Evolutionary conservation across 2,329 filamentous ascomycete genomes (phyloP).

Genomic region (Colletotrichum phormii): DNA sequence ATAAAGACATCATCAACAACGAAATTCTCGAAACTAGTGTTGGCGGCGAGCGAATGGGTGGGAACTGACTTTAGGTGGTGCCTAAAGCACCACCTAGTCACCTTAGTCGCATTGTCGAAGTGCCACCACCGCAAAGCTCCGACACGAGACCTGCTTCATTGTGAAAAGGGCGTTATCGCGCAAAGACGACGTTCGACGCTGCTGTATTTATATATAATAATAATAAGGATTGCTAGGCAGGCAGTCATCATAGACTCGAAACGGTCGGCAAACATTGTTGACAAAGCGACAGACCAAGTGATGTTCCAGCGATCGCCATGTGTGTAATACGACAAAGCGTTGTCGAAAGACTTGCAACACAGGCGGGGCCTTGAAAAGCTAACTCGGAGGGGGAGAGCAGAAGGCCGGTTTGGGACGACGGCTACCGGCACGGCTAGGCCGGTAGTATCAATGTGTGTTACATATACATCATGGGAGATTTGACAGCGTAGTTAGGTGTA

Average conservation of each 20-base stretch:
- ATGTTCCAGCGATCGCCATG: neutral
- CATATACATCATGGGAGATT: no score
- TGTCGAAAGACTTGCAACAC: no score
- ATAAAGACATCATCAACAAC: conserved; percentile 56
- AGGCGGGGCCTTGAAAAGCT: no score
- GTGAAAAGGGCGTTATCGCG: conserved; percentile 1
- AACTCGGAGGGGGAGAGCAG: no score
- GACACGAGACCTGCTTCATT: neutral
- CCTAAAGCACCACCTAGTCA: no score
- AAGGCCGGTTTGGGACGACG: no score
- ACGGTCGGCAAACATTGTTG: neutral
- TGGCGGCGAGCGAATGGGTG: neutral
- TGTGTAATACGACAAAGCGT: no score
- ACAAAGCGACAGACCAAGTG: neutral
- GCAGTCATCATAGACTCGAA: no score
- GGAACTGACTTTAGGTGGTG: conserved; percentile 2
- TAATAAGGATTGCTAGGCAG: no score
- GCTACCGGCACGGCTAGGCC: no score
- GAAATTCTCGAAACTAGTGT: conserved; percentile 49
- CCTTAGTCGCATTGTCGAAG: neutral
- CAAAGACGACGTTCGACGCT: neutral
- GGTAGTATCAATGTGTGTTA: no score
- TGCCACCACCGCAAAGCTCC: neutral
- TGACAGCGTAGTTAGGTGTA: no score
- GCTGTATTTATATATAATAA: neutral